A percentile compares a stretch with the other conserved stretches of the same genome.
These are phyloP conservation scores for Rhizomucor miehei DNA, from an alignment of 371 early-diverging fungal genomes.

Conservation along the genomic window DNA sequence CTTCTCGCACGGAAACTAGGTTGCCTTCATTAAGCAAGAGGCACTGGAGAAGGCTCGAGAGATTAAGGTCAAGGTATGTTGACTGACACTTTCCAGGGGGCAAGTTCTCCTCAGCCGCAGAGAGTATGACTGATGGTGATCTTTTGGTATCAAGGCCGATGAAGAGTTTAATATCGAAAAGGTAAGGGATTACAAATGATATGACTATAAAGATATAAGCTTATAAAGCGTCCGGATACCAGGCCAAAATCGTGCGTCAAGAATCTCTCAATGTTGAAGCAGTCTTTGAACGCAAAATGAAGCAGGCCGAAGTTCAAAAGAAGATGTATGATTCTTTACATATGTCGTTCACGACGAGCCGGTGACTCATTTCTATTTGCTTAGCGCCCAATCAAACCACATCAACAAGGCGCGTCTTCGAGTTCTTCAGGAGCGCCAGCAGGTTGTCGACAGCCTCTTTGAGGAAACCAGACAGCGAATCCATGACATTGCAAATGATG, in stretches of 20 bases:
- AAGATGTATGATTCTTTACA: conserved; percentile 65
- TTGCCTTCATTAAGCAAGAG: conserved; percentile 97
- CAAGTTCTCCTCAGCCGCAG: too few species aligned
- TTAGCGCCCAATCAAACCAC: conserved; percentile 90
- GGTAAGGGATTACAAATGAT: conserved; percentile 44
- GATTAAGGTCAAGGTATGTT: conserved; percentile 90
- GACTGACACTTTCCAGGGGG: background rate
- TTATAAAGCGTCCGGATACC: background rate
- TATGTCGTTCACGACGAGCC: background rate
- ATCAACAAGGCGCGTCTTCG: conserved; percentile 93
- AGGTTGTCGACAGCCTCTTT: conserved; percentile 78
- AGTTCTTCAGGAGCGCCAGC: conserved; percentile 86
- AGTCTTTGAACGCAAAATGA: conserved; percentile 85
- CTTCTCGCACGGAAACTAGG: conserved; percentile 30
- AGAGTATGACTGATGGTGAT: background rate
- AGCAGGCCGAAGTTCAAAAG: conserved; percentile 89
- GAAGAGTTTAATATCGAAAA: conserved; percentile 99
- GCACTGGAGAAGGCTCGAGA: conserved; percentile 97
- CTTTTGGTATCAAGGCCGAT: conserved; percentile 66
- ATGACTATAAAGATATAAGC: background rate
- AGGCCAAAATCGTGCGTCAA: conserved; percentile 91
- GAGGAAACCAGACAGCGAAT: conserved; percentile 59
- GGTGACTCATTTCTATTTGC: background rate
- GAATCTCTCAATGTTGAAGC: conserved; percentile 89
- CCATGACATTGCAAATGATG: conserved; percentile 52